Conservation (phyloP, 345 rosid species). For the Eucalyptus decipiens region DNA sequence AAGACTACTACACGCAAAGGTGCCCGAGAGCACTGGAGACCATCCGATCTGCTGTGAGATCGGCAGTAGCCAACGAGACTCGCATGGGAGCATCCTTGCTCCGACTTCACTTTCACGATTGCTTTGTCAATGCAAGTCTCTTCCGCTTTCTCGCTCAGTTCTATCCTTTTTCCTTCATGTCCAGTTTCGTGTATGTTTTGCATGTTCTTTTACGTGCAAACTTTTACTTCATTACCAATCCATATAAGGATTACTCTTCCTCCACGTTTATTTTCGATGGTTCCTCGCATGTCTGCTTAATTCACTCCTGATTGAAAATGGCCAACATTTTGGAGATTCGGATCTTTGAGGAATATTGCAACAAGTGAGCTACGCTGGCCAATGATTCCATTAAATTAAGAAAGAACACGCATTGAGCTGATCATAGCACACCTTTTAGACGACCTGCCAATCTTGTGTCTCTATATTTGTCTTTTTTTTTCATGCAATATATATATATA, state of each 20-base stretch:
- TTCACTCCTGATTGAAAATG: background rate
- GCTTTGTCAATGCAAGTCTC: constrained; percentile 21
- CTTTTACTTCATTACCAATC: background rate
- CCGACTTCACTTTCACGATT: constrained; percentile 21
- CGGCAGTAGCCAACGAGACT: constrained; percentile 7
- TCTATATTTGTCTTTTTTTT: background rate
- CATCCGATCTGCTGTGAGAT: background rate
- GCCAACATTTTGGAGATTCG: background rate
- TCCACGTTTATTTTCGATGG: background rate
- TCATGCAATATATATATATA: background rate
- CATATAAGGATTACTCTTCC: background rate
- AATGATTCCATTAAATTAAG: background rate
- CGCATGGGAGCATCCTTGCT: constrained; percentile 30
- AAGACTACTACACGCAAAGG: background rate
- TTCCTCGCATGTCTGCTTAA: background rate
- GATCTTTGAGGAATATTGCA: background rate
- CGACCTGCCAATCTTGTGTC: background rate
- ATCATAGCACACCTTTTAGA: background rate
- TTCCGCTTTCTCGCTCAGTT: background rate
- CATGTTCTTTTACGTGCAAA: background rate
- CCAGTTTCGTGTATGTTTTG: background rate
- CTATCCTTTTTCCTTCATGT: background rate
- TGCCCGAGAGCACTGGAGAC: constrained; percentile 1
- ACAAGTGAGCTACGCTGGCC: background rate
- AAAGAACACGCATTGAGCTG: background rate